Evolutionary conservation across 169 alveolate genomes (phyloP).

Genomic region (Eimeria praecox): DNA sequence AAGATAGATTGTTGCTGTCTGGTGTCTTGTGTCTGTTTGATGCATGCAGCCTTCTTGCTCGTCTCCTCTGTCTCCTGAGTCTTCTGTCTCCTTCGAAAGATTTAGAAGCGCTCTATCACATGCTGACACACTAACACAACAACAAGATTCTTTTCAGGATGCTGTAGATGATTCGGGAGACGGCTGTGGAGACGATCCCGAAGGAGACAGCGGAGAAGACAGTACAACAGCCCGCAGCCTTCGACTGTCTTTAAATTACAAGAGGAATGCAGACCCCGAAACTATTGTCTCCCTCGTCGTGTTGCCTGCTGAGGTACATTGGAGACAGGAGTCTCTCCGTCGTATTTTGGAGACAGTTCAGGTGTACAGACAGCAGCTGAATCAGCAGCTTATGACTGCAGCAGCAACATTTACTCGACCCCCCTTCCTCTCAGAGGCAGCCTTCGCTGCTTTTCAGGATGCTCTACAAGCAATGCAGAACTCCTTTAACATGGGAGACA

Average conservation of each 20-base stretch:
- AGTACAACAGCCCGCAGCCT: neutral
- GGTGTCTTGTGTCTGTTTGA: neutral
- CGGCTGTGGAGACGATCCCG: neutral
- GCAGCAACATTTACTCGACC: conserved; percentile 30
- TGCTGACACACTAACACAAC: neutral
- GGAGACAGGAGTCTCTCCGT: conserved; percentile 57
- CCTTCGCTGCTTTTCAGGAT: conserved; percentile 47
- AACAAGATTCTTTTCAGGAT: conserved; percentile 13
- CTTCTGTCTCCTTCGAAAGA: neutral
- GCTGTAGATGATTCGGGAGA: conserved; percentile 11
- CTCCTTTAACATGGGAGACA: conserved; percentile 10
- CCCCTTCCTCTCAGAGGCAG: conserved; percentile 47
- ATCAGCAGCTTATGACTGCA: conserved; percentile 9
- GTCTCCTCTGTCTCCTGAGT: conserved; percentile 14
- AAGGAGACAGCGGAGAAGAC: neutral
- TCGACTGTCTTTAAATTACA: conserved; percentile 9
- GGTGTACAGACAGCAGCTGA: conserved; percentile 62
- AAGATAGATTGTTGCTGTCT: conserved; percentile 7
- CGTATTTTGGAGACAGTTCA: conserved; percentile 6
- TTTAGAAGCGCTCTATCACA: conserved; percentile 32
- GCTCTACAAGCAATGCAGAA: conserved; percentile 53
- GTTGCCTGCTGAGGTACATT: conserved; percentile 50
- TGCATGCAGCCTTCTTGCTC: neutral
- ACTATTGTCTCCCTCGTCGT: conserved; percentile 13
- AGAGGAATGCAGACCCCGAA: neutral